Conservation (phyloP, 225 moss, liverwort and hornwort species). For the Lunularia cruciata region DNA sequence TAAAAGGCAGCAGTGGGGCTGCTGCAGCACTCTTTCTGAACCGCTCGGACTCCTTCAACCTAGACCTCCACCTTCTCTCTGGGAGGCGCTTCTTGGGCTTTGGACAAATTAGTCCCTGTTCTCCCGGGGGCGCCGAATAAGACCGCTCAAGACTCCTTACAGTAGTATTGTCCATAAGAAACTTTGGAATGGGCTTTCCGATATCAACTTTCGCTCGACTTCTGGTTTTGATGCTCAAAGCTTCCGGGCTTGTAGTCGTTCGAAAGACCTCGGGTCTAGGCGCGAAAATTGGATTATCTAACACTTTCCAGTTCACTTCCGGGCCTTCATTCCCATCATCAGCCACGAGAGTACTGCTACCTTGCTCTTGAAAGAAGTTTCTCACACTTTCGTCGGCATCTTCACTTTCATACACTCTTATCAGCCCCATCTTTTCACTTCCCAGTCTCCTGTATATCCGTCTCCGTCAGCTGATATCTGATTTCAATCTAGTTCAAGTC, state of each 20-base stretch:
- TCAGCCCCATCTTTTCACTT: not conserved
- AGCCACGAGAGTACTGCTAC: not conserved
- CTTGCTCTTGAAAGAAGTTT: not conserved
- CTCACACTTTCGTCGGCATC: not conserved
- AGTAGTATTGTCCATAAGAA: not conserved
- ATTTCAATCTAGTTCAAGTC: too few relatives aligned
- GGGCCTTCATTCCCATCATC: not conserved
- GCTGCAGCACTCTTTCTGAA: not conserved
- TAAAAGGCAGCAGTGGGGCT: too few relatives aligned
- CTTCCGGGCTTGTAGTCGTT: not conserved
- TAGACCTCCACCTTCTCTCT: constrained; percentile 6
- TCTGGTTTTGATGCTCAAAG: not conserved
- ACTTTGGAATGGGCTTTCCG: not conserved
- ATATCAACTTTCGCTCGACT: not conserved
- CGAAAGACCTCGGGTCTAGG: not conserved
- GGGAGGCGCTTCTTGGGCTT: not conserved
- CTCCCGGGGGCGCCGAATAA: not conserved
- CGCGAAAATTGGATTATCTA: constrained; percentile 8
- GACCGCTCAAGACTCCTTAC: not conserved
- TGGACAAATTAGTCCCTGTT: not conserved
- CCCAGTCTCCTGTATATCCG: too few relatives aligned
- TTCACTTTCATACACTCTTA: not conserved
- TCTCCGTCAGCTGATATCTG: too few relatives aligned
- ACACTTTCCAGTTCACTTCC: not conserved
- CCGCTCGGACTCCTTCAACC: constrained; percentile 1